Base-by-base conservation (phyloP, 2,329 filamentous ascomycete genomes). In the Fusarium sp. region DNA sequence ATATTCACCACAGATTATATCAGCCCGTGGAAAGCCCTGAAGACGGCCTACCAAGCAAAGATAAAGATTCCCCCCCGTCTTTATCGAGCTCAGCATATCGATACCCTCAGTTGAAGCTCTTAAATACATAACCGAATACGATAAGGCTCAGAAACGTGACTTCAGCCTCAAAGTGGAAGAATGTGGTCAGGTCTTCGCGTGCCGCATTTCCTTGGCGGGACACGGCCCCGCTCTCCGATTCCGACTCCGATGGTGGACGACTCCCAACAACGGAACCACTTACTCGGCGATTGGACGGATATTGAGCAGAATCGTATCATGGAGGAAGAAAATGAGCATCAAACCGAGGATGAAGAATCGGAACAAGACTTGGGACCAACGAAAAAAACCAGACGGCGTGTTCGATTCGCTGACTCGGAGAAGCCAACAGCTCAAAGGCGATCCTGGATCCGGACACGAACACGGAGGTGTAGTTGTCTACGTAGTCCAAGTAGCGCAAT, bases 401-500 rank as follows among this genome's bases (percentile, higher is more conserved):
- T 67, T 64, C 63, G 48, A 32, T 72, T 73, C 26, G 55, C 39
- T 30, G 48, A 64, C 38, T 28, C 44, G 24, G 63, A 54, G 39
- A 71, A 75, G 24, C 55, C 56, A 64, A 24, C 38, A 22, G 51
- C 30, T 20, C 24, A 54, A 35, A 67, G 26, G 42, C 62, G 50
- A 28, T 28, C 36, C 20, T 24, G 38, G 35, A 67, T 39, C 30
- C 63, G 38, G 35, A 63, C 45, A 38, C 63, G 55, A 26, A 54
- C 42, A 41, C 47, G 63, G 35, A 75, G 63, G 39, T 63, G 69
- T 15, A 66, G 63, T 35, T 63, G 69, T 60, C 66, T 65, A 32
- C 59, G 63, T 10, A 72, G 66, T 45, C 70, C 63, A n/a, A 69
- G 68, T 10, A 74, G 75, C 60, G 68, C 57, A 8, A 84, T 84